A percentile compares a stretch with the other conserved stretches of the same genome.
Conservation (phyloP, 768 basidiomycete species). For the Pulveroboletus sp. region DNA sequence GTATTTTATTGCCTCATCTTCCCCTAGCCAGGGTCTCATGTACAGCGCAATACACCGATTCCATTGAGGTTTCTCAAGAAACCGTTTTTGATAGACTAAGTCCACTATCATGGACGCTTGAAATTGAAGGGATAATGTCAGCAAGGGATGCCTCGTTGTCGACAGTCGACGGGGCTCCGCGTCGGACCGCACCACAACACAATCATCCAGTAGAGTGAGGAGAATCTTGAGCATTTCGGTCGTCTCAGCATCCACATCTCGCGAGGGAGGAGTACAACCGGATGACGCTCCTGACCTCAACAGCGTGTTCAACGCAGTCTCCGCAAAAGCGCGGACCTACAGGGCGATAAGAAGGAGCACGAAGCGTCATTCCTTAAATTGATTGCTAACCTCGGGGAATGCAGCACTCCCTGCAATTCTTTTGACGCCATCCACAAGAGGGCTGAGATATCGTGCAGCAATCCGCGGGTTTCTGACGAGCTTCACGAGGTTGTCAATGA, state of each 20-base stretch:
- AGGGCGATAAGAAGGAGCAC: slow-evolving; percentile 10
- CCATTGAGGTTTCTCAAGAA: slow-evolving; percentile 55
- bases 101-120: slow-evolving; percentile 73
- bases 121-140: slow-evolving; percentile 63
- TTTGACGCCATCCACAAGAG: slow-evolving; percentile 85
- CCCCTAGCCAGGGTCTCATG: slow-evolving; percentile 65
- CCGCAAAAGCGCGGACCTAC: slow-evolving; percentile 88
- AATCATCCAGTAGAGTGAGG: slow-evolving; percentile 53
- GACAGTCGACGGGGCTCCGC: slow-evolving; percentile 47
- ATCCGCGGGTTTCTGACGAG: slow-evolving; percentile 89
- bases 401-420: slow-evolving; percentile 88
- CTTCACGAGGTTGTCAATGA: slow-evolving; percentile 95
- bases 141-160: slow-evolving; percentile 49
- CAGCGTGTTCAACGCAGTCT: slow-evolving; percentile 75
- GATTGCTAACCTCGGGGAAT: slow-evolving; percentile 77
- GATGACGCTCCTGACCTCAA: slow-evolving; percentile 80
- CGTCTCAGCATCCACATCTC: slow-evolving; percentile 65
- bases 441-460: slow-evolving; percentile 82
- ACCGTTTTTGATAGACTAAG: slow-evolving; percentile 57
- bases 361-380: slow-evolving; percentile 1
- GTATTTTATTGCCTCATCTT: slow-evolving; percentile 45
- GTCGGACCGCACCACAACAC: slow-evolving; percentile 37
- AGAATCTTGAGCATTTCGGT: slow-evolving; percentile 52
- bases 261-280: slow-evolving; percentile 60
- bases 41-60: slow-evolving; percentile 68